A percentile compares a stretch with the other conserved stretches of the same genome.
Evolutionary conservation across 2,329 filamentous ascomycete species (phyloP).

Genomic region (Paraphaeosphaeria minitans): DNA sequence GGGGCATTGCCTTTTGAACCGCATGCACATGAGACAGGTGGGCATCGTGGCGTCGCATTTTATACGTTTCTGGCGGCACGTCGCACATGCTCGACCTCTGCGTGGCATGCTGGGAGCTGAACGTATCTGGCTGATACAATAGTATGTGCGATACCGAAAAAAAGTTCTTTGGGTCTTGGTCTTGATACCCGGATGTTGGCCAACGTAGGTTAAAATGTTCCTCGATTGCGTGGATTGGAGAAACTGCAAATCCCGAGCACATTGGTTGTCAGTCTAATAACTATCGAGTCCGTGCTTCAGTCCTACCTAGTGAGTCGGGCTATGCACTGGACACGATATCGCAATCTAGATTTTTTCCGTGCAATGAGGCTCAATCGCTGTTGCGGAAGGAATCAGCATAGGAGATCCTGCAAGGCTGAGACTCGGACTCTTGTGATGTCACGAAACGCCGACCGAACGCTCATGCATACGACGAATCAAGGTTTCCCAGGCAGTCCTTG

Average conservation of each 20-base stretch:
- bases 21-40: slow-evolving; percentile 26
- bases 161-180: no score
- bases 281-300: background rate
- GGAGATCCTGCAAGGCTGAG: background rate
- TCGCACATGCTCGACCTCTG: slow-evolving; percentile 25
- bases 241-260: background rate
- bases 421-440: background rate
- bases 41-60: slow-evolving; percentile 32
- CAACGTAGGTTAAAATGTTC: background rate
- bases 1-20: slow-evolving; percentile 22
- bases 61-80: slow-evolving; percentile 30
- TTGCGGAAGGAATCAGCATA: background rate
- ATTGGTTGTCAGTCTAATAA: background rate
- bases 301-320: background rate
- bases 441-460: background rate
- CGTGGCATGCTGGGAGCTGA: slow-evolving; percentile 18
- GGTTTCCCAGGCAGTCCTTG: background rate
- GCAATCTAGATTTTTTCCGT: background rate
- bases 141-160: background rate
- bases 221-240: background rate
- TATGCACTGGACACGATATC: background rate
- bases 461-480: background rate
- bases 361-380: background rate
- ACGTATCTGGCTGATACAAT: background rate
- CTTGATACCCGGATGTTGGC: background rate